A percentile compares a stretch with the other conserved stretches of the same genome.
Evolutionary conservation across 176 grass and related monocot species (phyloP).

Genomic region (Bothriochloa decipiens): DNA sequence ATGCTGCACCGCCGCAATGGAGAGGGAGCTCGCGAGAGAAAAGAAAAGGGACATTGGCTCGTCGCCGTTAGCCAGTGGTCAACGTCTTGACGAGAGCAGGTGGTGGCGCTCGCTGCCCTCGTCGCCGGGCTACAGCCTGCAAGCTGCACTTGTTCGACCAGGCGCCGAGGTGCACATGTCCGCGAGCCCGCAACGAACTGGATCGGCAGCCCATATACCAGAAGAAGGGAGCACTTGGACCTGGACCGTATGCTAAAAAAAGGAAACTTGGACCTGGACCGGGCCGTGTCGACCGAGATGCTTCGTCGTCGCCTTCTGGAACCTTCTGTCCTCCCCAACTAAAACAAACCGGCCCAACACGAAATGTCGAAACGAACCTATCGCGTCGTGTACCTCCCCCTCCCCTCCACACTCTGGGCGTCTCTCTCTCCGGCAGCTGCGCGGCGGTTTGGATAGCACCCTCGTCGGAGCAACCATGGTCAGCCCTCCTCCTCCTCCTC

Average conservation of each 20-base stretch:
- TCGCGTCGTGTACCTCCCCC: background rate
- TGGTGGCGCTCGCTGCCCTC: too few relatives aligned
- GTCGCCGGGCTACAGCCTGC: too few relatives aligned
- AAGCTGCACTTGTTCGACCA: too few relatives aligned
- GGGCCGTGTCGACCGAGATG: background rate
- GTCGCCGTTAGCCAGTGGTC: too few relatives aligned
- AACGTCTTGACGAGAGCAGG: too few relatives aligned
- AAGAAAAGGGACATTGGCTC: too few relatives aligned
- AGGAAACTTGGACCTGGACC: background rate
- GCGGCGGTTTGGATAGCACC: conserved; percentile 5
- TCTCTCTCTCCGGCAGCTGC: conserved; percentile 30
- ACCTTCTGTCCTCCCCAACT: background rate
- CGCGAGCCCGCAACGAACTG: background rate
- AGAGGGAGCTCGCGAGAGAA: too few relatives aligned
- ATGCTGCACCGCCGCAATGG: too few relatives aligned
- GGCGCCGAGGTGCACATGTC: too few relatives aligned
- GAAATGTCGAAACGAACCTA: background rate
- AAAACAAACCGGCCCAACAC: conserved; percentile 7
- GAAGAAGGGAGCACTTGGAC: background rate
- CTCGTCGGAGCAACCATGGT: conserved; percentile 34
- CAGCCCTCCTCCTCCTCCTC: background rate
- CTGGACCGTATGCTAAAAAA: too few relatives aligned
- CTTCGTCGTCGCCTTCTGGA: conserved; percentile 12
- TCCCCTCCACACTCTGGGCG: background rate
- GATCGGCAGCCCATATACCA: background rate